Evolutionary conservation across 2,329 filamentous ascomycete genomes (phyloP), one percentile per base, ranked within the genome.

Genomic region (Talaromyces pinophilus): DNA sequence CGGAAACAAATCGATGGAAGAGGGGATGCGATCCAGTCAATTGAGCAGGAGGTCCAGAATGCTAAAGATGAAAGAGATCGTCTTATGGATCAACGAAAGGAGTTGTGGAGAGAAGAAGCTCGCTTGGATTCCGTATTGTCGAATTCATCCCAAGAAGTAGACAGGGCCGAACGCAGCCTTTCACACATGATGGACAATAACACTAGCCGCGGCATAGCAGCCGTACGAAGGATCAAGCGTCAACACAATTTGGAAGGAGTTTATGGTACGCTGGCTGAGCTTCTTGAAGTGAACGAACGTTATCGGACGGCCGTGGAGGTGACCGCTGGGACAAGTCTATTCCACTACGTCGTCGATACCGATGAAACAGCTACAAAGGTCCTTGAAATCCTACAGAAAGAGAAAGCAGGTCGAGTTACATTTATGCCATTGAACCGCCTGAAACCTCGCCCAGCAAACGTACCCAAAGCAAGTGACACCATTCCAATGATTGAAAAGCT

Each of bases 321-420:
- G 72, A 95, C 93, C 62, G 95, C 94, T 2, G 95, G 95, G 19
- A 90, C 89, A 69, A 96, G 92, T 76, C 84, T 99, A 8, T 99
- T 99, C 80, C 92, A 99, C 78, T 97, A 97, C 71, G 89, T 99
- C 11, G 94, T 98, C 52, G 94, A 99, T 76, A 94, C 90, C 60
- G 92, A 96, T 68, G 88, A 91, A 48, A 97, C 93, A 0, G 93
- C 93, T 0, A 92, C 92, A 1, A 87, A 88, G 71, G 86, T 97
- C 40, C 88, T 95, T 52, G 90, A 94, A 70, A 86, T 88, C 15
- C 83, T 99, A 33, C 90, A 93, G 75, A 89, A 88, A 70, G 88
- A 92, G 71, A 90, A 88, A 68, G 90, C 91, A 17, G 95, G 95
- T 13, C 88, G 95, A 74, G 86, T 99, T 19, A 99, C 96, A 0